Base-by-base conservation (phyloP, 257 asterid genomes). In the Thymus quinquecostatus region DNA sequence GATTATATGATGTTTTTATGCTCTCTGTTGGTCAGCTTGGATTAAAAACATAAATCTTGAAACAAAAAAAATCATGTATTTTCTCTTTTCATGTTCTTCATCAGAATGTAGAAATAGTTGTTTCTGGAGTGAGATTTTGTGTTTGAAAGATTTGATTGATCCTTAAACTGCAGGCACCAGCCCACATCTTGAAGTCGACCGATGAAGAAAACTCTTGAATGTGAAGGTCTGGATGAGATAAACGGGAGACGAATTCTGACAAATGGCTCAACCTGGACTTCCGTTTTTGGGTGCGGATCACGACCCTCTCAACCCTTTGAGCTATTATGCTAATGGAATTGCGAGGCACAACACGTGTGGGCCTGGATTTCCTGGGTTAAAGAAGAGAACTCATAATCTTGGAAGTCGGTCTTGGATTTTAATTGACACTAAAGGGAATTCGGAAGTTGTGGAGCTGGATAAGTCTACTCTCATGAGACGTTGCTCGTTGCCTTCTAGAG, bases 401-500 rank as follows among this genome's bases (percentile, higher is more conserved):
- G 97, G 92, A 77, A 84, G 79, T 78, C 91, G 99, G 73, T 92
- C 99, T 55, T 95, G 99, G 99, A 85, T 92, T 80, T 77, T 86
- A 82, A 95, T 95, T 59, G 97, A 88, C 71, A 84, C 81, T n/a
- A 69, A 75, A 74, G 99, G 99, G 77, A 76, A 83, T 71, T 84
- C 94, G 29, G 86, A 86, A 81, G 75, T 87, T 50, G 85, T 87
- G 79, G 98, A 95, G 77, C 79, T 95, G 80, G 99, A 95, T 72
- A 95, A 92, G 75, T 82, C 79, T 69, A 87, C 96, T 2, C 56
- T 95, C 60, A 95, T 95, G 99, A 87, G 88, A 60, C 96, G 88
- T 77, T 95, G 97, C 70, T 87, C 96, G 43, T 83, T 95, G 84
- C 99, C 99, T 70, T 88, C 99, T 9, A 82, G 99, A 82, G 99